Conservation (phyloP, 345 rosid species). For the Sonneratia alba region DNA sequence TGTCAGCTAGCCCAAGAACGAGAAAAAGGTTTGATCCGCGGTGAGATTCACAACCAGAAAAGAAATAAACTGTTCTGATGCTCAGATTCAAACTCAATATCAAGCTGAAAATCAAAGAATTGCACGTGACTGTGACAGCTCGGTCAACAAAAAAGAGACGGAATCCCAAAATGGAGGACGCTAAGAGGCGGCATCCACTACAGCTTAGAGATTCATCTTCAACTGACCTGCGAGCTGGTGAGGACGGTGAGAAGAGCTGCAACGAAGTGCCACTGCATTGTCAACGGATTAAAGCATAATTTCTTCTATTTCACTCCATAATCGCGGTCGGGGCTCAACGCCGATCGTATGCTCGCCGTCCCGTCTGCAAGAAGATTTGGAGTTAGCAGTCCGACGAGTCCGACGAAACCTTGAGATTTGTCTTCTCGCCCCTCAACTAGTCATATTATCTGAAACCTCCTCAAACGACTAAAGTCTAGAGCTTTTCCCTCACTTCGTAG, state of each 20-base stretch:
- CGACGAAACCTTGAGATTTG: background rate
- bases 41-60: background rate
- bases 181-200: background rate
- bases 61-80: background rate
- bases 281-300: constrained; percentile 6
- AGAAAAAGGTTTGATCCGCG: background rate
- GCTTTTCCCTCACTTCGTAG: background rate
- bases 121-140: background rate
- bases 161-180: background rate
- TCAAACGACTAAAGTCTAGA: background rate
- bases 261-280: constrained; percentile 44
- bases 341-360: background rate
- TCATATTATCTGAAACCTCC: background rate
- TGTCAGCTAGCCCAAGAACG: background rate
- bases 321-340: background rate
- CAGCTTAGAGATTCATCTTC: background rate
- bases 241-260: constrained; percentile 41
- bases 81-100: background rate
- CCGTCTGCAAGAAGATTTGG: background rate
- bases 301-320: background rate
- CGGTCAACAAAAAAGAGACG: background rate
- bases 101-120: background rate
- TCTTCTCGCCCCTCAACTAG: background rate
- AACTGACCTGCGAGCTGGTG: constrained; percentile 45
- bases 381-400: background rate